Percentiles rank a stretch among this genome's conserved stretches.
Evolutionary conservation across 345 rosid genomes (phyloP).

Genomic region (Pistacia vera): DNA sequence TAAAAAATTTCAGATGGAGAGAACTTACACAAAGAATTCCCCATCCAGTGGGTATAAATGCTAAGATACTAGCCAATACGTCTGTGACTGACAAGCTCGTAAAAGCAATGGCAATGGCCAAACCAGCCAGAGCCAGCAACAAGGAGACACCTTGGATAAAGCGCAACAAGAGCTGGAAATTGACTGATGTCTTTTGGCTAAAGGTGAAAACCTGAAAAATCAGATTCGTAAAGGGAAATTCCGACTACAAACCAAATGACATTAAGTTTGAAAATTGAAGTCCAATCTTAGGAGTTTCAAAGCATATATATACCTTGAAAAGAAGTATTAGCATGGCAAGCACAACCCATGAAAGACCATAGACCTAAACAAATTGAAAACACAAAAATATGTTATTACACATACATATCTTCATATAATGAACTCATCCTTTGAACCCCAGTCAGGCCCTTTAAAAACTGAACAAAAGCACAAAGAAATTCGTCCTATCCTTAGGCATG

Average conservation of each 20-base stretch:
- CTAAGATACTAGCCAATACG: constrained; percentile 77
- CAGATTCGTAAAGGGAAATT: not conserved
- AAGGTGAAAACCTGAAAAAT: constrained; percentile 82
- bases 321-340: constrained; percentile 66
- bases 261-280: constrained; percentile 1
- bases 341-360: constrained; percentile 86
- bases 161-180: constrained; percentile 88
- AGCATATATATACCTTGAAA: constrained; percentile 64
- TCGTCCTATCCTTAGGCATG: no score
- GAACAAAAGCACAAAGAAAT: not conserved
- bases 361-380: constrained; percentile 50
- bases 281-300: not conserved
- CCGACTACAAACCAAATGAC: constrained; percentile 15
- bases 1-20: not conserved
- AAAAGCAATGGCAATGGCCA: constrained; percentile 58
- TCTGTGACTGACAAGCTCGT: constrained; percentile 56
- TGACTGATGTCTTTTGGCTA: constrained; percentile 95
- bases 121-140: constrained; percentile 74
- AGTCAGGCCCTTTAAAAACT: no score
- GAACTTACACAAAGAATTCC: constrained; percentile 82
- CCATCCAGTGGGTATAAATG: constrained; percentile 96
- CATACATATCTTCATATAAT: not conserved
- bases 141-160: constrained; percentile 85
- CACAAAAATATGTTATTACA: not conserved
- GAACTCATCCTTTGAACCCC: no score